Conservation (phyloP, 495 filamentous ascomycete genomes). For the Aspergillus avenaceus region DNA sequence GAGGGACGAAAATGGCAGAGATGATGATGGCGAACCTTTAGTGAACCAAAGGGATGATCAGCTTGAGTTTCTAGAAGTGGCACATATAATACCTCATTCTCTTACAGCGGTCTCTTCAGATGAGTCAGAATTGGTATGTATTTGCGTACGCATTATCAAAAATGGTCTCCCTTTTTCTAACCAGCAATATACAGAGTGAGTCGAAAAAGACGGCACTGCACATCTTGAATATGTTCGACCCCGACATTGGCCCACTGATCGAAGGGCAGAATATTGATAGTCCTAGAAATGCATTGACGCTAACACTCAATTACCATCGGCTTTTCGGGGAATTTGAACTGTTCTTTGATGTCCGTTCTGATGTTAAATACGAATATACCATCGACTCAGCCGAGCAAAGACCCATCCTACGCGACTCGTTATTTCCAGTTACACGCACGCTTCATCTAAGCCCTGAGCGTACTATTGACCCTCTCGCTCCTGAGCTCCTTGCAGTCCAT, state of each 20-base stretch:
- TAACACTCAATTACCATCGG: constrained; percentile 1
- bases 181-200: no score
- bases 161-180: no score
- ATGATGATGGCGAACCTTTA: no score
- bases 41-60: no score
- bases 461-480: not conserved
- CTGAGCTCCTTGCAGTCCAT: not conserved
- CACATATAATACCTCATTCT: no score
- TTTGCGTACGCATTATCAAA: no score
- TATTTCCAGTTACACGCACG: not conserved
- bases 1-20: no score
- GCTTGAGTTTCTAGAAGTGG: no score
- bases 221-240: constrained; percentile 3
- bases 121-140: no score
- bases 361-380: not conserved
- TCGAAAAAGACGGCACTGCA: not conserved
- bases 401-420: not conserved
- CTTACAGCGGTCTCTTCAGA: no score
- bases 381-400: not conserved
- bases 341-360: not conserved
- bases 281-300: not conserved
- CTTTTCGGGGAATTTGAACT: not conserved
- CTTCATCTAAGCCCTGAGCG: not conserved
- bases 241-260: not conserved
- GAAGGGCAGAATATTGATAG: not conserved